Evolutionary conservation across 805 yeast species (phyloP).

Genomic region (Pachysolen tannophilus): DNA sequence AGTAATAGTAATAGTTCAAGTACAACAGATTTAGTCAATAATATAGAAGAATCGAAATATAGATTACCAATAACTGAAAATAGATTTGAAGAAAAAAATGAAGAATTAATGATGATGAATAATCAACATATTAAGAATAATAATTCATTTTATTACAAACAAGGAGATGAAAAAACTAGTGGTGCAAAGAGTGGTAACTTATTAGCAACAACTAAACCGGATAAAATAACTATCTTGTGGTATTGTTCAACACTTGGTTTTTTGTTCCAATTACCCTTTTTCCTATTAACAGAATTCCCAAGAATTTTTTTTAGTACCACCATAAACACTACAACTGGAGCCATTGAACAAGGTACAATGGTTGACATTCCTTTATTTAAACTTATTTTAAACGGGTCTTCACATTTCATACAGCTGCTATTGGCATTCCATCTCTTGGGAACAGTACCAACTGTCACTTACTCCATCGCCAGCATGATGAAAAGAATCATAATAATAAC

Average conservation of each 20-base stretch:
- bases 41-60: slow-evolving; percentile 7
- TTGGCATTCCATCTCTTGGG: slow-evolving; percentile 78
- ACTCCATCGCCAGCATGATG: slow-evolving; percentile 81
- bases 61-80: slow-evolving; percentile 12
- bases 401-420: slow-evolving; percentile 74
- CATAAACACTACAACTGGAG: too few species aligned
- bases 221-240: slow-evolving; percentile 71
- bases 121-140: slow-evolving; percentile 7
- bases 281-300: slow-evolving; percentile 52
- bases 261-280: slow-evolving; percentile 63
- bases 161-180: slow-evolving; percentile 7
- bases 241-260: slow-evolving; percentile 75
- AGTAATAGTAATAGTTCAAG: slow-evolving; percentile 9
- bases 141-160: slow-evolving; percentile 4
- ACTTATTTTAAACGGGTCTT: slow-evolving; percentile 61
- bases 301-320: too few species aligned
- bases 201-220: slow-evolving; percentile 41
- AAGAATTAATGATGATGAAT: slow-evolving; percentile 15
- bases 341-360: too few species aligned
- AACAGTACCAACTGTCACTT: slow-evolving; percentile 74
- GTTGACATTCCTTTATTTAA: too few species aligned
- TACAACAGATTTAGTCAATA: slow-evolving; percentile 5
- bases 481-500: slow-evolving; percentile 81
- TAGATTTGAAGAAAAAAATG: slow-evolving; percentile 17
- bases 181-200: slow-evolving; percentile 6